Base-by-base conservation (phyloP, 2,329 filamentous ascomycete genomes). In the Cercospora sesami region DNA sequence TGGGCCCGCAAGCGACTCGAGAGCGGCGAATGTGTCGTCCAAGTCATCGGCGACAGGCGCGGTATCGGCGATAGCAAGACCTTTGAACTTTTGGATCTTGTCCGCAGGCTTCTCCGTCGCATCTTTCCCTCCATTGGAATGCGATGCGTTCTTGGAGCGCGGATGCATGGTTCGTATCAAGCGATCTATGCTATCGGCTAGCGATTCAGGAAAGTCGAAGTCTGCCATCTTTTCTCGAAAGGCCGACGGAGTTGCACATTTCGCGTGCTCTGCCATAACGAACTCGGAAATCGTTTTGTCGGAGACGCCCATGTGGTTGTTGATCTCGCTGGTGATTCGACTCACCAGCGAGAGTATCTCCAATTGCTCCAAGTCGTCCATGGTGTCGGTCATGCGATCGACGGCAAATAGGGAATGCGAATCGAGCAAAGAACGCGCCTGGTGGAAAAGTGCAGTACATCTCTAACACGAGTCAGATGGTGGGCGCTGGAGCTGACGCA, bases 251-350 rank as follows among this genome's bases (percentile, higher is more conserved):
- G 86, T 86, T 62, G 84, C 85, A 82, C 89, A 91, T 85, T 94
- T 87, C 78, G 90, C 81, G 75, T 96, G 92, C 78, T 97, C 91
- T 69, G 91, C 91, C 77, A 99, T 97, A 75, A 99, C 89, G 78
- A 97, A 99, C 80, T 99, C 95, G 74, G 95, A 94, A 28, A 99
- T 88, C 5, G 93, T 97, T 81, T 96, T 97, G 81, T 99, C 94
- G 78, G 87, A 91, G 75, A 97, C 89, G 65, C 94, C 93, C 68
- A 98, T 82, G 81, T 99, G 92, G 77, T 99, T 99, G 75, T 96
- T 91, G 63, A 99, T 86, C 81, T 99, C 95, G 18, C 91, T 94
- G 14, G 93, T 93, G 74, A 99, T 93, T 80, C 94, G 97, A 61
- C 93, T 95, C 66, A 98, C 93, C 76, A 99, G 89, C 75, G 94